A percentile compares a stretch with the other conserved stretches of the same genome.
phyloP scores from a whole-genome alignment of 1,284 basidiomycete genomes.

The Austroboletus niveus region DNA sequence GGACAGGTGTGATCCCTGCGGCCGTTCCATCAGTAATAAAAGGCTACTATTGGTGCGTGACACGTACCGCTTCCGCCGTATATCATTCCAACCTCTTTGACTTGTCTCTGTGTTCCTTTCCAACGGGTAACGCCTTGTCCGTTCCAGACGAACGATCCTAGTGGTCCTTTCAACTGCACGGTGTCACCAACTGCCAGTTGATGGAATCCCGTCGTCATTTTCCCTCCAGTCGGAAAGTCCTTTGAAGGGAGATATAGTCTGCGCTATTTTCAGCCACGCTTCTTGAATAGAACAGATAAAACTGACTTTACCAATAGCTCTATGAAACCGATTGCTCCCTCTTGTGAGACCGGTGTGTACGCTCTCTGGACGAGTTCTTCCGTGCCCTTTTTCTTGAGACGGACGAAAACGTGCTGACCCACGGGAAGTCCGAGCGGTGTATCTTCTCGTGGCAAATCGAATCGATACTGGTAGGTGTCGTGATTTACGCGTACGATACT shows the following conservation, averaged over 20 bases:
- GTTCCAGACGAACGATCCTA: slow-evolving; percentile 59
- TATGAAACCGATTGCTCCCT: slow-evolving; percentile 45
- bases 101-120: slow-evolving; percentile 37
- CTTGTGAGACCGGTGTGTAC: slow-evolving; percentile 59
- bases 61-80: slow-evolving; percentile 54
- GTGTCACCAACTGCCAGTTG: slow-evolving; percentile 48
- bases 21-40: not conserved
- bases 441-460: slow-evolving; percentile 44
- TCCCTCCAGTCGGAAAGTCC: slow-evolving; percentile 48
- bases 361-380: slow-evolving; percentile 57
- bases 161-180: slow-evolving; percentile 64
- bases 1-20: slow-evolving; percentile 58
- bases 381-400: slow-evolving; percentile 41
- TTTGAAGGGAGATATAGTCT: slow-evolving; percentile 47
- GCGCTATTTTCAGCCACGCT: not conserved
- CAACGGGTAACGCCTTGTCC: slow-evolving; percentile 39
- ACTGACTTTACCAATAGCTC: slow-evolving; percentile 57
- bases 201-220: slow-evolving; percentile 56
- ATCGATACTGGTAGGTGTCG: slow-evolving; percentile 54
- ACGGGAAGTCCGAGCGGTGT: slow-evolving; percentile 58
- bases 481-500: slow-evolving; percentile 42
- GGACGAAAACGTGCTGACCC: slow-evolving; percentile 63
- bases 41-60: not conserved
- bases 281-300: not conserved
- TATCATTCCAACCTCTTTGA: slow-evolving; percentile 54